Base-by-base conservation (phyloP, 805 yeast species). In the Sugiyamaella boreocaroliniensis region DNA sequence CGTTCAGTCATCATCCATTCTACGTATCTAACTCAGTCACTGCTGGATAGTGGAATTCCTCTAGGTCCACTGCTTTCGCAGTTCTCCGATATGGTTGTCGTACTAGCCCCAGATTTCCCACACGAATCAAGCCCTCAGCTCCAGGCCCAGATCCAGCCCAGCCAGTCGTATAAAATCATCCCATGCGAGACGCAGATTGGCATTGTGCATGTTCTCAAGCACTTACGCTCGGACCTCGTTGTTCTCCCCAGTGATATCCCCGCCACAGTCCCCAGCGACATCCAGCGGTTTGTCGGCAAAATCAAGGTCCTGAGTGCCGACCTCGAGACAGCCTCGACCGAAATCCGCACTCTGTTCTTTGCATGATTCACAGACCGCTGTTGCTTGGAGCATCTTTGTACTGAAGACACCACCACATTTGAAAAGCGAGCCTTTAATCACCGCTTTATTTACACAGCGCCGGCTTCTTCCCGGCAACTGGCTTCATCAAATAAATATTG, bases 141-240 rank as follows among this genome's bases (percentile, higher is more conserved):
- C 12, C 40, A 43, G 19, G 47, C 51, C 34, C 52, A 61, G 11
- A 52, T 71, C 1, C 64, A 67, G 2, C 43, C 56, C 2, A 54
- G 52, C 1, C 48, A 62, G 20, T 49, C 55, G 18, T 64, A 63
- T 54, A 71, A 74, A 49, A 58, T 77, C 11, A 74, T 80, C 1
- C 68, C 68, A 46, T 76, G 82, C 47, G 75, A 72, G n/a, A 73
- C 77, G 0, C 68, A 68, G 50, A 68, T 65, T 11, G 83, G 85
- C 2, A 63, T 79, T 11, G 75, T 79, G 68, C 80, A 82, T 40
- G 71, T 81, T n/a, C 69, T 80, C 19, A 79, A 79, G 55, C 83
- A 80, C 53, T 49, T 81, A 22, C 64, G 67, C 19, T 71, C 77
- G 34, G 70, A 73, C 16, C 47, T 53, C 43, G 62, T 60, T 40